Percentiles rank a stretch among this genome's conserved stretches.
Evolutionary conservation across 176 grass and related monocot species (phyloP).

Genomic region (Oryza glaberrima): DNA sequence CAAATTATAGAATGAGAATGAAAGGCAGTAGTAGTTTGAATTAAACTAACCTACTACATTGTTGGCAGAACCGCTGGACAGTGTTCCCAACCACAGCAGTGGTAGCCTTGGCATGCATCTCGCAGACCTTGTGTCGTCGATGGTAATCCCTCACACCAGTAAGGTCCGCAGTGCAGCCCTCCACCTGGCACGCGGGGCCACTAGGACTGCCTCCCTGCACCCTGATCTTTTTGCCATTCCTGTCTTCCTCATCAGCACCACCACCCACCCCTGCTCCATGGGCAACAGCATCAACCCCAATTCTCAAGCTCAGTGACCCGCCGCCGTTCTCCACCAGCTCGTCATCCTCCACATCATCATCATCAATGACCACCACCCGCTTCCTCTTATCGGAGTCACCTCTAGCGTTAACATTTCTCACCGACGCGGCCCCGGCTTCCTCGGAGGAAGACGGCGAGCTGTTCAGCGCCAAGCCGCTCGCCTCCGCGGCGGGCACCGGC

Average conservation of each 20-base stretch:
- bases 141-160: slow-evolving; percentile 84
- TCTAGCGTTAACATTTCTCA: slow-evolving; percentile 23
- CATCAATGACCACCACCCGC: slow-evolving; percentile 56
- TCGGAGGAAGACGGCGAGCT: slow-evolving; percentile 62
- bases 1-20: not conserved
- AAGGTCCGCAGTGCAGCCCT: slow-evolving; percentile 80
- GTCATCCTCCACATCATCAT: slow-evolving; percentile 32
- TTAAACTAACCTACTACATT: slow-evolving; percentile 87
- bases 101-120: slow-evolving; percentile 93
- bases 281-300: slow-evolving; percentile 27
- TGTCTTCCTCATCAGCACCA: slow-evolving; percentile 53
- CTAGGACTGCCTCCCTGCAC: slow-evolving; percentile 61
- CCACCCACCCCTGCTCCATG: not conserved
- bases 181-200: slow-evolving; percentile 73
- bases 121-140: slow-evolving; percentile 92
- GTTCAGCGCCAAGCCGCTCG: slow-evolving; percentile 42
- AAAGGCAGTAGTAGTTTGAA: slow-evolving; percentile 20
- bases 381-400: slow-evolving; percentile 75
- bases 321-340: slow-evolving; percentile 19
- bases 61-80: slow-evolving; percentile 92
- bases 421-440: slow-evolving; percentile 39
- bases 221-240: slow-evolving; percentile 76
- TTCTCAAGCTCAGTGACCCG: slow-evolving; percentile 56
- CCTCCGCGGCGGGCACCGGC: slow-evolving; percentile 12
- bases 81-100: slow-evolving; percentile 76